phyloP scores from a whole-genome alignment of 1,139 yeast genomes.

The Zygosaccharomyces sapae region DNA sequence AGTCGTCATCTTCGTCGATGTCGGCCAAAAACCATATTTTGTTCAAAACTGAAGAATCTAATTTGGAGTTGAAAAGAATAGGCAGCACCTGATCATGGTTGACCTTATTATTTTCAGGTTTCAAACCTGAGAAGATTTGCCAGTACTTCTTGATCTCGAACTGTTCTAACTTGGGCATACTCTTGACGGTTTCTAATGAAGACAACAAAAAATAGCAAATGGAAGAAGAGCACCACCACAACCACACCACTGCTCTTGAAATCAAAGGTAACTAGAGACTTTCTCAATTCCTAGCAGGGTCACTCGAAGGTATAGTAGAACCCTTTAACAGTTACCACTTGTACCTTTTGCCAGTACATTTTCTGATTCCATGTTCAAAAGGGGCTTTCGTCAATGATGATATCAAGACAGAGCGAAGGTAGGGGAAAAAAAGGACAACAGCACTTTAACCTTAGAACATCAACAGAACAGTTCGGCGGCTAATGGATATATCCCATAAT shows the following conservation, averaged over 20 bases:
- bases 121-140: conserved; percentile 90
- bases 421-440: background rate
- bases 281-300: background rate
- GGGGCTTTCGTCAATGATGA: background rate
- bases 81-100: conserved; percentile 83
- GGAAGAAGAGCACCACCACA: background rate
- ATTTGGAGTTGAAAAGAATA: conserved; percentile 82
- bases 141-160: conserved; percentile 95
- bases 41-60: conserved; percentile 69
- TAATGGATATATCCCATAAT: background rate
- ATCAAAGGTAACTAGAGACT: background rate
- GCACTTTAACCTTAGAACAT: background rate
- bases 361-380: background rate
- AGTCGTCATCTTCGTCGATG: conserved; percentile 82
- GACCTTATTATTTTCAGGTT: conserved; percentile 72
- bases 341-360: background rate
- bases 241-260: background rate
- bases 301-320: background rate
- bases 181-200: background rate
- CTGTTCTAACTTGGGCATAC: conserved; percentile 66
- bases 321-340: background rate
- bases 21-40: conserved; percentile 91
- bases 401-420: background rate
- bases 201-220: background rate
- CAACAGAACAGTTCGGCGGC: background rate